These are phyloP conservation scores for Coniochaeta hoffmannii DNA, from an alignment of 2,329 filamentous ascomycete species.

Conservation along the genomic window DNA sequence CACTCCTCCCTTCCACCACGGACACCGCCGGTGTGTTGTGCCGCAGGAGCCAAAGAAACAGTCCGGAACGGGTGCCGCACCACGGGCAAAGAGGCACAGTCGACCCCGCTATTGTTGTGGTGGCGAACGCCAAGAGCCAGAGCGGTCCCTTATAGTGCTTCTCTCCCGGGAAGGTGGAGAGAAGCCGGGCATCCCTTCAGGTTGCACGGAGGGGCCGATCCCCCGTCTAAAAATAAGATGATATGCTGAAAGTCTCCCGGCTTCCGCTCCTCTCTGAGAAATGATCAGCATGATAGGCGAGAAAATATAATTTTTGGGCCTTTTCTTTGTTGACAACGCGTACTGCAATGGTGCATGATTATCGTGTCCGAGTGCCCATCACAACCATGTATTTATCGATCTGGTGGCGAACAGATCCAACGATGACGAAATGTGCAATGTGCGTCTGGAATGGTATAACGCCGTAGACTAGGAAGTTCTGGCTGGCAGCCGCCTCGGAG, in stretches of 20 bases:
- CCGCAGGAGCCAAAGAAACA: too few relatives aligned
- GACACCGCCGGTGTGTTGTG: not conserved
- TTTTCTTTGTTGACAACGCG: not conserved
- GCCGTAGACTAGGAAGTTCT: too few relatives aligned
- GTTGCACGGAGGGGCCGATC: not conserved
- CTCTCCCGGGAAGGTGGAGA: not conserved
- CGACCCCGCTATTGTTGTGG: too few relatives aligned
- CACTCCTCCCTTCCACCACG: not conserved
- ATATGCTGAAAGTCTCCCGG: not conserved
- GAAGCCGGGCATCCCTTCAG: not conserved
- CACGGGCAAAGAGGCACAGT: too few relatives aligned
- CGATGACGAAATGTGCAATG: too few relatives aligned
- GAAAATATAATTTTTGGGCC: not conserved
- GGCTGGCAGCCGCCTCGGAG: too few relatives aligned
- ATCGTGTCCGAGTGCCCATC: too few relatives aligned
- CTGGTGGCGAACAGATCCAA: too few relatives aligned
- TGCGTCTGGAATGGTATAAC: too few relatives aligned
- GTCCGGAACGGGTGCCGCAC: too few relatives aligned
- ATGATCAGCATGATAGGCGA: not conserved
- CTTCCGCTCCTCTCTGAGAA: not conserved
- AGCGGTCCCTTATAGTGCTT: not conserved
- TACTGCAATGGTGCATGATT: not conserved
- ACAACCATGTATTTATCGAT: too few relatives aligned
- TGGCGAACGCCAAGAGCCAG: not conserved
- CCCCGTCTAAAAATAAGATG: not conserved